These are phyloP conservation scores for Solanum chilense DNA, from an alignment of 257 asterid genomes.

Conservation along the genomic window DNA sequence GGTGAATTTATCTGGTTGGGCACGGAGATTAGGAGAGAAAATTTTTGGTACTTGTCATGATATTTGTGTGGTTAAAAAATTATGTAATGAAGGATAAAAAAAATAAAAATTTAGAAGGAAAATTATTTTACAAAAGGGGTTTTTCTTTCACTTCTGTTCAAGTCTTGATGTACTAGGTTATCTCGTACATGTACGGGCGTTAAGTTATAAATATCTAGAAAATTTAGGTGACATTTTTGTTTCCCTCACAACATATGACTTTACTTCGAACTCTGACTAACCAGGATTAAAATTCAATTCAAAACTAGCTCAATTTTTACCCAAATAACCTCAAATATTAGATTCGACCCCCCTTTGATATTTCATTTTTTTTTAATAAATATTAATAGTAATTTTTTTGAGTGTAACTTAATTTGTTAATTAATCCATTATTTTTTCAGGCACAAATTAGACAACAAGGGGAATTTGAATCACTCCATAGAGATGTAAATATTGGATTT, in stretches of 20 bases:
- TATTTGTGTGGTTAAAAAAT: background rate
- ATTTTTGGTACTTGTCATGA: background rate
- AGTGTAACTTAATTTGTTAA: background rate
- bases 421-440: constrained; percentile 5
- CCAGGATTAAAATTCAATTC: background rate
- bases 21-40: no score
- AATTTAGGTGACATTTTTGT: background rate
- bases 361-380: background rate
- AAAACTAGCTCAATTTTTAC: background rate
- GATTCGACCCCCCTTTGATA: background rate
- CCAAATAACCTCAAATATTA: background rate
- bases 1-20: background rate
- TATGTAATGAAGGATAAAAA: background rate
- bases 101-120: background rate
- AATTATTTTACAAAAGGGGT: background rate
- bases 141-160: background rate
- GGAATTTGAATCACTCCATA: constrained; percentile 47
- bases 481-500: constrained; percentile 49
- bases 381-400: background rate
- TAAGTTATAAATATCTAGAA: no score
- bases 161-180: background rate
- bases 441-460: constrained; percentile 58
- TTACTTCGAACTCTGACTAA: background rate
- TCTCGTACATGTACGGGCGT: no score
- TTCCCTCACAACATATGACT: no score